Percentiles rank a stretch among this genome's conserved stretches.
Evolutionary conservation across 179 eudicot species (phyloP).

Genomic region (Silene noctiflora): DNA sequence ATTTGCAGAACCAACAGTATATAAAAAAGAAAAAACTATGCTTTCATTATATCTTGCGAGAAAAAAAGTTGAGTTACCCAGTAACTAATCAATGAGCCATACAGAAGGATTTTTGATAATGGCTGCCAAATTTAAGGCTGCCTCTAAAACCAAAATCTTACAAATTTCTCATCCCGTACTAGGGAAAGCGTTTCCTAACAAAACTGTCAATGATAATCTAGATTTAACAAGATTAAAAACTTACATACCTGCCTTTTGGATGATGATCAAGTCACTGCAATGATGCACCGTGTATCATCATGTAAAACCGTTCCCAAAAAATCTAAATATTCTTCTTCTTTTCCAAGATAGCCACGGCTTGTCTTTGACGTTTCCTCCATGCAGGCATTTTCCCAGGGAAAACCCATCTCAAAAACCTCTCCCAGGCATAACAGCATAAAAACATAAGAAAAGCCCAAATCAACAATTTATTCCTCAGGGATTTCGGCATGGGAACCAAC

Average conservation of each 20-base stretch:
- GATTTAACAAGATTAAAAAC: conserved; percentile 1
- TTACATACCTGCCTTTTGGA: background rate
- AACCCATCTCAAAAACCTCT: conserved; percentile 79
- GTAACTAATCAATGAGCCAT: background rate
- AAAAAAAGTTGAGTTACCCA: background rate
- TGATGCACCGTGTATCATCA: background rate
- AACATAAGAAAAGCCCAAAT: conserved; percentile 73
- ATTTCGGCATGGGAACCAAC: conserved; percentile 69
- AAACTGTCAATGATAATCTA: conserved; percentile 16
- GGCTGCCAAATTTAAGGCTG: background rate
- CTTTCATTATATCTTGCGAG: background rate
- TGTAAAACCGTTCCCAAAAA: background rate
- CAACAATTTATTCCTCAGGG: conserved; percentile 65
- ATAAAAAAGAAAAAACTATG: background rate
- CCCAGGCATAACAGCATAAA: conserved; percentile 70
- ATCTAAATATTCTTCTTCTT: conserved; percentile 40
- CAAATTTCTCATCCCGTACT: conserved; percentile 5
- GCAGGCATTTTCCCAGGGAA: conserved; percentile 93
- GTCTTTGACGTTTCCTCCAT: conserved; percentile 68
- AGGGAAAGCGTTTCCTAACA: conserved; percentile 21
- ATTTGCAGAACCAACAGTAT: background rate
- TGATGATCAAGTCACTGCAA: background rate
- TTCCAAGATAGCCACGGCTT: conserved; percentile 47
- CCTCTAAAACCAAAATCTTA: conserved; percentile 1
- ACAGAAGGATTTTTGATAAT: background rate